These are phyloP conservation scores for Arabidopsis hybrid DNA, from an alignment of 441 rosid genomes.

Conservation along the genomic window DNA sequence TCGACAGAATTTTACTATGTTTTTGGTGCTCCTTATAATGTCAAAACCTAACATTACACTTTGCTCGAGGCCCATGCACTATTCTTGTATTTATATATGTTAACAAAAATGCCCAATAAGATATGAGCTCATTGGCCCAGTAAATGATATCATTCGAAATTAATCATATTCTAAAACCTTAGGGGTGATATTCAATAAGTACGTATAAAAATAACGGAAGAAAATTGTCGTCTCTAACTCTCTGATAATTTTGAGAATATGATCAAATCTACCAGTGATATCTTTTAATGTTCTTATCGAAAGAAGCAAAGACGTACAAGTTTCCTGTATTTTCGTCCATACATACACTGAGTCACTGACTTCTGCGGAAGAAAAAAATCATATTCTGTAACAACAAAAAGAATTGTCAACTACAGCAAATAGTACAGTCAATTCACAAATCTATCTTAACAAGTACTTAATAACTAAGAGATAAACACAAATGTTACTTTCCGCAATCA, in stretches of 20 bases:
- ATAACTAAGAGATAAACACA: background rate
- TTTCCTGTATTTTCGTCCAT: background rate
- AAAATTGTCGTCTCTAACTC: no score
- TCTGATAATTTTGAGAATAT: background rate
- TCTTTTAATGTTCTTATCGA: background rate
- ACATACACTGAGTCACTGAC: background rate
- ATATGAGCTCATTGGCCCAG: slow-evolving; percentile 4
- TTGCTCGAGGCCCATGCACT: slow-evolving; percentile 12
- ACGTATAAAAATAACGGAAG: no score
- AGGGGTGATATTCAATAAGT: background rate
- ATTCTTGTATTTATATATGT: background rate
- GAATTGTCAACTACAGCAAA: background rate
- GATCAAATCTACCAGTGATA: background rate
- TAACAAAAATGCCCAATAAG: slow-evolving; percentile 1
- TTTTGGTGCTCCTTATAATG: background rate
- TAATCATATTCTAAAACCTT: background rate
- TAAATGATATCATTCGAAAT: background rate
- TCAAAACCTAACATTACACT: background rate
- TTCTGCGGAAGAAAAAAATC: background rate
- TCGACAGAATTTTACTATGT: background rate
- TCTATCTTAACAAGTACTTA: background rate
- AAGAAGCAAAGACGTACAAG: background rate
- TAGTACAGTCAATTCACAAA: background rate
- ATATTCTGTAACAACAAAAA: background rate
- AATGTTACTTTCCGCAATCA: background rate